phyloP scores from a whole-genome alignment of 2,329 filamentous ascomycete species.

The Ceratocystis albifundus region DNA sequence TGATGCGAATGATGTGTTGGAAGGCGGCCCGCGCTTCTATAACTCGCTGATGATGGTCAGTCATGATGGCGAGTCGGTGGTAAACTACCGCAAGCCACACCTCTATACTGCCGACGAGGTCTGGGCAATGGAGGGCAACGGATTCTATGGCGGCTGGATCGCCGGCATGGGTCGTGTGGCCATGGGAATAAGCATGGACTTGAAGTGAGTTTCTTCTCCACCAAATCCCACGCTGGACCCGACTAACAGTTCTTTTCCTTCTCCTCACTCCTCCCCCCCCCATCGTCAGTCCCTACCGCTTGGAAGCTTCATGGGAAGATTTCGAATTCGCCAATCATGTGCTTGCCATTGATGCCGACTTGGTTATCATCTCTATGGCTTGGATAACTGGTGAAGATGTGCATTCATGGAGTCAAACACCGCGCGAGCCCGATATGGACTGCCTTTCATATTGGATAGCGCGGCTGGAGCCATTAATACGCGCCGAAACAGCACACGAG shows the following conservation, averaged over 20 bases:
- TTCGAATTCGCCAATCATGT: slow-evolving; percentile 45
- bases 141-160: slow-evolving; percentile 40
- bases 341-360: slow-evolving; percentile 42
- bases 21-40: slow-evolving; percentile 43
- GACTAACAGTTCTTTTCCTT: background rate
- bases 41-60: slow-evolving; percentile 46
- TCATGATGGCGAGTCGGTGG: slow-evolving; percentile 47
- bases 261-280: background rate
- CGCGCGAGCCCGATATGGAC: slow-evolving; percentile 55
- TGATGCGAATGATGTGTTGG: slow-evolving; percentile 41
- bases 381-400: slow-evolving; percentile 55
- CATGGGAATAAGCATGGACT: slow-evolving; percentile 54
- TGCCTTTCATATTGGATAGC: slow-evolving; percentile 66
- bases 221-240: background rate
- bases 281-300: slow-evolving; percentile 33
- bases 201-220: slow-evolving; percentile 39
- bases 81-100: slow-evolving; percentile 49
- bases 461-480: slow-evolving; percentile 54
- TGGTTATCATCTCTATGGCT: slow-evolving; percentile 65
- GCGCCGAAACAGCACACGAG: slow-evolving; percentile 41
- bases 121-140: slow-evolving; percentile 44
- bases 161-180: slow-evolving; percentile 41
- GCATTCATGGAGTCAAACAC: slow-evolving; percentile 36
- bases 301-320: slow-evolving; percentile 32
- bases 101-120: slow-evolving; percentile 48